phyloP scores from a whole-genome alignment of 1,284 basidiomycete genomes.

The Amylostereum areolatum region DNA sequence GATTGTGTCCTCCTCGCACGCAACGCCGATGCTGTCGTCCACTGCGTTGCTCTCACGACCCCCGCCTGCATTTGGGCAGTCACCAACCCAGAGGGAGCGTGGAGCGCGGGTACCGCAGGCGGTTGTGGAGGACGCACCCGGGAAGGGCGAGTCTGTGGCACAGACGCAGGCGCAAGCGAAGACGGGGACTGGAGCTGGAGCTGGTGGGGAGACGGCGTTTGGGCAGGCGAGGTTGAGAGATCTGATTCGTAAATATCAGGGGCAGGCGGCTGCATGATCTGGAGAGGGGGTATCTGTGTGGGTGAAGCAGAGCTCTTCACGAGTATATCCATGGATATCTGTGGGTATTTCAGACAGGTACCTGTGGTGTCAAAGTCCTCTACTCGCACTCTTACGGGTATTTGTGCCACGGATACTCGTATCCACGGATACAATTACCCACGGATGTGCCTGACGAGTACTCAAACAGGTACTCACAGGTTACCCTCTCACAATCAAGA shows the following conservation, averaged over 20 bases:
- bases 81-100: not conserved
- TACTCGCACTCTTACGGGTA: too few relatives aligned
- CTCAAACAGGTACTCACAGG: too few relatives aligned
- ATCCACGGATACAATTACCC: too few relatives aligned
- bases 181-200: constrained; percentile 10
- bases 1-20: constrained; percentile 60
- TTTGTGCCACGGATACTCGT: too few relatives aligned
- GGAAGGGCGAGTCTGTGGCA: not conserved
- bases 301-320: too few relatives aligned
- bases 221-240: constrained; percentile 70
- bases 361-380: too few relatives aligned
- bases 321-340: too few relatives aligned
- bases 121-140: not conserved
- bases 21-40: constrained; percentile 61
- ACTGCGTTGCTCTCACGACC: constrained; percentile 67
- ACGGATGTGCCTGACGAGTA: too few relatives aligned
- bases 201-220: constrained; percentile 50
- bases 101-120: not conserved
- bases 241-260: constrained; percentile 76
- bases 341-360: too few relatives aligned
- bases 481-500: too few relatives aligned
- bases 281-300: too few relatives aligned
- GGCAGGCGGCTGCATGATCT: constrained; percentile 13
- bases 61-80: constrained; percentile 13
- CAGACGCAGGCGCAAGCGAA: constrained; percentile 11